phyloP scores from a whole-genome alignment of 805 yeast species.

The Wickerhamiella vanderwaltii region DNA sequence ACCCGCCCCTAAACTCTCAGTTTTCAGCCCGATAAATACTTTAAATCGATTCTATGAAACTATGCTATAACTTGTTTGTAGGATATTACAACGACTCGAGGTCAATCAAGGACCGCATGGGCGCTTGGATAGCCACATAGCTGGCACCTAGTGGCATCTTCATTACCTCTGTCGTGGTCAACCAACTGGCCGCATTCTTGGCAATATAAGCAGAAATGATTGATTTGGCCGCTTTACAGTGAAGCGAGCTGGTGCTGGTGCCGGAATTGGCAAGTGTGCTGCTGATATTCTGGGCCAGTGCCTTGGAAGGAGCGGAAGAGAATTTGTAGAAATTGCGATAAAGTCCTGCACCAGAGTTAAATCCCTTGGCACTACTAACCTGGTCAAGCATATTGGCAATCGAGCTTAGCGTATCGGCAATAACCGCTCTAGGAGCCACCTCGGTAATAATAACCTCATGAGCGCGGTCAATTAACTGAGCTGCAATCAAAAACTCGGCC shows the following conservation, averaged over 20 bases:
- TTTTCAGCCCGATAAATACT: too few species aligned
- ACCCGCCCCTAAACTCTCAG: too few species aligned
- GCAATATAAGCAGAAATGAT: conserved; percentile 24
- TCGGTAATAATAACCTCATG: conserved; percentile 41
- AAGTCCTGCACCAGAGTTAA: conserved; percentile 29
- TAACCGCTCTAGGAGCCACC: conserved; percentile 65
- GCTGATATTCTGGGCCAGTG: conserved; percentile 8
- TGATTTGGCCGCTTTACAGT: conserved; percentile 21
- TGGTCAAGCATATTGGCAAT: conserved; percentile 22
- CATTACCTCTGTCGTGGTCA: conserved; percentile 11
- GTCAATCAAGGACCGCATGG: background rate
- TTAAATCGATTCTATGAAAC: too few species aligned
- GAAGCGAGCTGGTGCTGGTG: conserved; percentile 13
- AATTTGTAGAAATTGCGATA: conserved; percentile 26
- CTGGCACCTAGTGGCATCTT: conserved; percentile 14
- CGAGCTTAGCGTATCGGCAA: conserved; percentile 31
- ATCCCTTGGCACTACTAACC: conserved; percentile 20
- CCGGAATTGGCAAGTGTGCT: background rate
- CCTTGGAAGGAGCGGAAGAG: background rate
- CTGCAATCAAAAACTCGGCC: conserved; percentile 48
- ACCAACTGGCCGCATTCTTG: conserved; percentile 4
- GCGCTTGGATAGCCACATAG: conserved; percentile 1
- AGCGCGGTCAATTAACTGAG: conserved; percentile 50
- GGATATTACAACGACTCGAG: background rate
- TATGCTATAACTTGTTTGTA: too few species aligned